These are phyloP conservation scores for Hanseniaspora taiwanica DNA, from an alignment of 805 yeast species.

Conservation along the genomic window DNA sequence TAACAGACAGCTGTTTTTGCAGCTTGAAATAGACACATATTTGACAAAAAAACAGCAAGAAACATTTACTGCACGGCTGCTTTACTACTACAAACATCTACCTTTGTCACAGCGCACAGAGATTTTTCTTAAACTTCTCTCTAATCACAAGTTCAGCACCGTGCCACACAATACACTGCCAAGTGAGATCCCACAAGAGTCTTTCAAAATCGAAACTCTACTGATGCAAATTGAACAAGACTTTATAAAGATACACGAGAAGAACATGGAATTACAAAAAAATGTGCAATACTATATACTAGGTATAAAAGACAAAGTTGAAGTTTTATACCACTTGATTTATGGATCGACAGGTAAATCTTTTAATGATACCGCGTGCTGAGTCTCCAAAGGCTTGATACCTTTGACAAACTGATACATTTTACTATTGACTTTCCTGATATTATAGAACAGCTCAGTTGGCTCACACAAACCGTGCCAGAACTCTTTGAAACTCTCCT, in stretches of 20 bases:
- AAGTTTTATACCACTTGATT: not conserved
- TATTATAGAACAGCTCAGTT: too few relatives aligned
- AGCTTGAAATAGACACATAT: conserved; percentile 13
- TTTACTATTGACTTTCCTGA: not conserved
- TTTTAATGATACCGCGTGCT: not conserved
- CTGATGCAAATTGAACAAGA: conserved; percentile 13
- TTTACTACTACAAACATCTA: conserved; percentile 19
- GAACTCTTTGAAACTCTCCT: too few relatives aligned
- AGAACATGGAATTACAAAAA: conserved; percentile 4
- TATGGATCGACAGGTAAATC: not conserved
- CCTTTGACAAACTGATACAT: not conserved
- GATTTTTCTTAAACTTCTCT: conserved; percentile 9
- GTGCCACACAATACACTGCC: too few relatives aligned
- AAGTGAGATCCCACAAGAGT: conserved; percentile 2
- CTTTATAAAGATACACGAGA: conserved; percentile 8
- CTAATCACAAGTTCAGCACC: conserved; percentile 3
- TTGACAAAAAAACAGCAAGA: conserved; percentile 15
- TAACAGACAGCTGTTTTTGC: conserved; percentile 14
- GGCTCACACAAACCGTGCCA: too few relatives aligned
- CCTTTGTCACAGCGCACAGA: conserved; percentile 8
- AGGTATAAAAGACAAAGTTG: conserved; percentile 16
- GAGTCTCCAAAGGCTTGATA: not conserved
- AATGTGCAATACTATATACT: conserved; percentile 14
- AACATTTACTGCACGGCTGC: conserved; percentile 13
- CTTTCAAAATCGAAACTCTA: conserved; percentile 13